These are phyloP conservation scores for Phytophthora meadii DNA, from an alignment of 352 stramenopile genomes.

Conservation along the genomic window DNA sequence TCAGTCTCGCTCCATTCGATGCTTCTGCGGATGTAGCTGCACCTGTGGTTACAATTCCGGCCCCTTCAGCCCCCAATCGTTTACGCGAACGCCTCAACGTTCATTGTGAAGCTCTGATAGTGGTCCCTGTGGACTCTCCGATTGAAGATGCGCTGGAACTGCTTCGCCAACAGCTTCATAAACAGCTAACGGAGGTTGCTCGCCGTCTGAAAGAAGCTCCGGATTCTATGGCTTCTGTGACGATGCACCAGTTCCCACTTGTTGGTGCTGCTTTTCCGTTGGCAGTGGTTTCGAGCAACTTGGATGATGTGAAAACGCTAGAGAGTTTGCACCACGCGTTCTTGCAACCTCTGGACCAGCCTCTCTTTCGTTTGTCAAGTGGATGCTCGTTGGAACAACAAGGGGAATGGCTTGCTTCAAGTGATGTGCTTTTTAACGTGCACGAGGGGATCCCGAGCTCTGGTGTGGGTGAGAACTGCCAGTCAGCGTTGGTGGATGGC, in stretches of 20 bases:
- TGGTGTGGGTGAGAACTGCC: slow-evolving; percentile 36
- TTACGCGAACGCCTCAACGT: slow-evolving; percentile 22
- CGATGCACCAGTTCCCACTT: slow-evolving; percentile 57
- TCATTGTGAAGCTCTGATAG: slow-evolving; percentile 50
- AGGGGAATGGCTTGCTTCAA: slow-evolving; percentile 32
- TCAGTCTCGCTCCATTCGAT: slow-evolving; percentile 39
- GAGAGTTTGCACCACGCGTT: slow-evolving; percentile 44
- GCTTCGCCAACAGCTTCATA: slow-evolving; percentile 34
- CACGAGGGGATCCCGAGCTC: slow-evolving; percentile 68
- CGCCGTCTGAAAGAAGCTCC: slow-evolving; percentile 20
- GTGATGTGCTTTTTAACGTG: slow-evolving; percentile 71
- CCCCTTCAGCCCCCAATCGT: slow-evolving; percentile 15
- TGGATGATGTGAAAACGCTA: slow-evolving; percentile 26
- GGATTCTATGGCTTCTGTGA: slow-evolving; percentile 17
- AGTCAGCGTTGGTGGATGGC: slow-evolving; percentile 64
- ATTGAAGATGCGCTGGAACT: slow-evolving; percentile 14
- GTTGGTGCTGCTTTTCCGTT: slow-evolving; percentile 59
- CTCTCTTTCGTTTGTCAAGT: slow-evolving; percentile 47
- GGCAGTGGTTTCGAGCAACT: slow-evolving; percentile 35
- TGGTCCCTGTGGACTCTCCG: slow-evolving; percentile 40
- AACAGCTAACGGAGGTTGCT: slow-evolving; percentile 39
- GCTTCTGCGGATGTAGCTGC: slow-evolving; percentile 9
- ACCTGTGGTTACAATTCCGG: slow-evolving; percentile 49
- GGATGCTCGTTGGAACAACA: slow-evolving; percentile 54
- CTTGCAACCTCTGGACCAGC: slow-evolving; percentile 49